phyloP scores from a whole-genome alignment of 2,329 filamentous ascomycete genomes.

The Fusarium sp. region DNA sequence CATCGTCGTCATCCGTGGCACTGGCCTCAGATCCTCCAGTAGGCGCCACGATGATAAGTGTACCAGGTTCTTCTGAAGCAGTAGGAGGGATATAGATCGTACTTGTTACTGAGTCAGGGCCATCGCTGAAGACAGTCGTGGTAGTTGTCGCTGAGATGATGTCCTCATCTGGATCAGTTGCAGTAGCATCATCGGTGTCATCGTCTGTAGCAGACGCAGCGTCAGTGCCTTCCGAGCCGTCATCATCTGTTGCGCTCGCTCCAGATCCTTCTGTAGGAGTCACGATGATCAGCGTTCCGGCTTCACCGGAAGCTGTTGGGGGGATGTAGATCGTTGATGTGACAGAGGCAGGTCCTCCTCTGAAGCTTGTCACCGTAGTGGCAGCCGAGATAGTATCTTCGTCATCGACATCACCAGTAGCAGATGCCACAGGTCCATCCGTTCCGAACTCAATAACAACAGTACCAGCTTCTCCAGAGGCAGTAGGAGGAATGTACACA shows the following conservation, averaged over 20 bases:
- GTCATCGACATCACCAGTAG: not conserved
- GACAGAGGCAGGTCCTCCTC: not conserved
- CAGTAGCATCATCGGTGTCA: not conserved
- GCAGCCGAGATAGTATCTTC: not conserved
- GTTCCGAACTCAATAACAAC: conserved; percentile 6
- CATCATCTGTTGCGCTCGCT: not conserved
- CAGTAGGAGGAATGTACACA: conserved; percentile 8
- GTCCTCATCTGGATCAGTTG: not conserved
- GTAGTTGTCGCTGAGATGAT: not conserved
- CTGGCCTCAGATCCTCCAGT: not conserved
- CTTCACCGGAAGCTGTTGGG: not conserved
- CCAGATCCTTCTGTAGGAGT: not conserved
- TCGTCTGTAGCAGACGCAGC: not conserved
- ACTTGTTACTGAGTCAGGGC: not conserved
- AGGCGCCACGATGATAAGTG: not conserved
- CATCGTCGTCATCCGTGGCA: not conserved
- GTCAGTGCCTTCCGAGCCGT: not conserved
- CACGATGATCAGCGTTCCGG: conserved; percentile 9
- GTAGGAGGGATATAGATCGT: not conserved
- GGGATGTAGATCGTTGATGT: not conserved
- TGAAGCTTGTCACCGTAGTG: not conserved
- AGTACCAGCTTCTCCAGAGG: conserved; percentile 5
- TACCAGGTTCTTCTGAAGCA: not conserved
- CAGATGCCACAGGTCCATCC: not conserved
- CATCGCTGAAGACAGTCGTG: not conserved